Percentiles rank a stretch among this genome's conserved stretches.
Evolutionary conservation across 202 grass and related monocot species (phyloP).

Genomic region (Setaria viridis): DNA sequence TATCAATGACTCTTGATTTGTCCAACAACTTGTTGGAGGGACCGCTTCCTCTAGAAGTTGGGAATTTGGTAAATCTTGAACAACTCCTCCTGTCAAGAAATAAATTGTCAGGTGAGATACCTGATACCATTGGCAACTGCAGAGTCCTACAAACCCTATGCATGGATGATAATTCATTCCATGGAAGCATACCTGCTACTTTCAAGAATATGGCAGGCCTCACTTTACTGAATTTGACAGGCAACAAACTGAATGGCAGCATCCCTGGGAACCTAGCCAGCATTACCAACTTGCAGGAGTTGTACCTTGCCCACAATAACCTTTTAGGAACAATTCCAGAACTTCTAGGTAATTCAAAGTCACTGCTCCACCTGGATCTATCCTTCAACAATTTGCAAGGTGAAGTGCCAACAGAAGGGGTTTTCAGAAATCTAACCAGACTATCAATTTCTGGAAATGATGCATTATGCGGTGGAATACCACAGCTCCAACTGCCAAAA

Average conservation of each 20-base stretch:
- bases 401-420: background rate
- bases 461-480: background rate
- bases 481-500: background rate
- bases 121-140: slow-evolving; percentile 3
- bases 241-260: slow-evolving; percentile 28
- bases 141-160: slow-evolving; percentile 17
- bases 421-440: slow-evolving; percentile 5
- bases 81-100: background rate
- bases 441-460: background rate
- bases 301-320: slow-evolving; percentile 38
- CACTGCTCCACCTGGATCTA: background rate
- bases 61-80: slow-evolving; percentile 33
- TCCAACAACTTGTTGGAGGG: slow-evolving; percentile 41
- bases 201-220: slow-evolving; percentile 41
- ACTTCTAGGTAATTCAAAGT: background rate
- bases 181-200: slow-evolving; percentile 27
- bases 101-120: slow-evolving; percentile 33
- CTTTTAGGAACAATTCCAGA: background rate
- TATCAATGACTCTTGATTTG: background rate
- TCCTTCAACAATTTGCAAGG: slow-evolving; percentile 26
- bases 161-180: slow-evolving; percentile 25
- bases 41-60: slow-evolving; percentile 26
- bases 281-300: slow-evolving; percentile 3
- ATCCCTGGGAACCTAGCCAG: background rate
- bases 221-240: background rate